These are phyloP conservation scores for Suhomyces sp. DNA, from an alignment of 805 yeast species.

Conservation along the genomic window DNA sequence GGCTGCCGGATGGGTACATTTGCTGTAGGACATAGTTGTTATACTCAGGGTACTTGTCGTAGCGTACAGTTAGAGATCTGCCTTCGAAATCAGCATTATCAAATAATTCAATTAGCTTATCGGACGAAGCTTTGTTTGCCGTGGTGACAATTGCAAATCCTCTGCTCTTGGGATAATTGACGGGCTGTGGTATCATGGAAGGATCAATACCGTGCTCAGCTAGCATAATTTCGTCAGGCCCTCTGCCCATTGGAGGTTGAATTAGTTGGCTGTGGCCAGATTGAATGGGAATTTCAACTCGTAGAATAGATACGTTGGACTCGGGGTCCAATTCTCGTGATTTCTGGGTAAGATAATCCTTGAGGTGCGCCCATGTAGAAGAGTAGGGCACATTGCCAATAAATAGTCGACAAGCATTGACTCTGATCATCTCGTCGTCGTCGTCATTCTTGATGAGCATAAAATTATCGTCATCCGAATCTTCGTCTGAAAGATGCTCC, in stretches of 20 bases:
- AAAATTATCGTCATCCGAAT: conserved; percentile 2
- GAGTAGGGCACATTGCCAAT: conserved; percentile 56
- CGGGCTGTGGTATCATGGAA: neutral
- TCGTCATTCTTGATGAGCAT: conserved; percentile 18
- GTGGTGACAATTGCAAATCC: conserved; percentile 68
- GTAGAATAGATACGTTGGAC: conserved; percentile 22
- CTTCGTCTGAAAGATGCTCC: neutral
- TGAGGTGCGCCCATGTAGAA: conserved; percentile 35
- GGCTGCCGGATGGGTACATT: conserved; percentile 10
- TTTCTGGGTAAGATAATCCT: conserved; percentile 22
- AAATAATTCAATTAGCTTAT: conserved; percentile 46
- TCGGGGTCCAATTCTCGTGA: conserved; percentile 27
- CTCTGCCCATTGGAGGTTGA: neutral
- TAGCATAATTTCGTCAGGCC: neutral
- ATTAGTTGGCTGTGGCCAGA: neutral
- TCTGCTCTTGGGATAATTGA: conserved; percentile 23
- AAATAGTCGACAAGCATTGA: conserved; percentile 45
- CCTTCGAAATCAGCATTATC: conserved; percentile 58
- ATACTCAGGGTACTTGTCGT: conserved; percentile 50
- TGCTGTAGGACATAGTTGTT: conserved; percentile 30
- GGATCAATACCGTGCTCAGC: neutral
- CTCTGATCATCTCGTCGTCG: conserved; percentile 20
- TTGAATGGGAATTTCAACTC: conserved; percentile 44
- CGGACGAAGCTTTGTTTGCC: conserved; percentile 44
- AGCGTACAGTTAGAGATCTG: conserved; percentile 57